Conservation (phyloP, 2,329 filamentous ascomycete genomes). For the Tolypocladium inflatum region DNA sequence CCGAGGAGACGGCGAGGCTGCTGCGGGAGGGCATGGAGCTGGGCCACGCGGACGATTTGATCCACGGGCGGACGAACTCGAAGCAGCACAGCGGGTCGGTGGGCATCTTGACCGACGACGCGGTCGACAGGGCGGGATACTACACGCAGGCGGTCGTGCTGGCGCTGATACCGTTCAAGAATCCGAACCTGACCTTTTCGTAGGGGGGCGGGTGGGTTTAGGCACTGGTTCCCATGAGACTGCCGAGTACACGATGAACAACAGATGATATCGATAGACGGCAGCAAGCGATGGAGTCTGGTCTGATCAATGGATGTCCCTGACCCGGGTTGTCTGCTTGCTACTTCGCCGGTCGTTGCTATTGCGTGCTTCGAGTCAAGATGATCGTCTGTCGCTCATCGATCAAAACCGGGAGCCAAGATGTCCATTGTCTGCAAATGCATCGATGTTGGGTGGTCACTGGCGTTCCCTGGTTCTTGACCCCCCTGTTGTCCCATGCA, state of each 20-base stretch:
- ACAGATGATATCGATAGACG: no score
- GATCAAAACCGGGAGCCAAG: no score
- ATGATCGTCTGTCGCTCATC: no score
- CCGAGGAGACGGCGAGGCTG: constrained; percentile 24
- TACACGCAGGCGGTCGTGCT: constrained; percentile 29
- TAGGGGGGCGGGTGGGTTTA: not conserved
- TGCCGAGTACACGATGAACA: not conserved
- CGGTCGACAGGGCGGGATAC: constrained; percentile 23
- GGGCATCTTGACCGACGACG: constrained; percentile 27
- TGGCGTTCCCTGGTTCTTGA: no score
- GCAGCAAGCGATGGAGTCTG: no score
- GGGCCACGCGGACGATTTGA: constrained; percentile 27
- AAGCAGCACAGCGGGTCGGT: constrained; percentile 29
- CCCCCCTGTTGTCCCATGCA: no score
- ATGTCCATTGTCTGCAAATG: no score
- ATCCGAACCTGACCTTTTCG: constrained; percentile 20
- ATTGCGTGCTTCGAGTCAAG: no score
- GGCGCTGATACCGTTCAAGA: constrained; percentile 31
- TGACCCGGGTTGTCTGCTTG: no score
- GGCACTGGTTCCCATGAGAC: not conserved
- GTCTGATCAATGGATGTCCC: no score
- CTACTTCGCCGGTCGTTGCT: no score
- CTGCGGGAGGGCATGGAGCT: constrained; percentile 28
- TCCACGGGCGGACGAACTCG: constrained; percentile 26
- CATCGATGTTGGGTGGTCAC: no score